Percentiles rank a stretch among this genome's conserved stretches.
These are phyloP conservation scores for Clavispora fructus DNA, from an alignment of 805 yeast species.

Conservation along the genomic window DNA sequence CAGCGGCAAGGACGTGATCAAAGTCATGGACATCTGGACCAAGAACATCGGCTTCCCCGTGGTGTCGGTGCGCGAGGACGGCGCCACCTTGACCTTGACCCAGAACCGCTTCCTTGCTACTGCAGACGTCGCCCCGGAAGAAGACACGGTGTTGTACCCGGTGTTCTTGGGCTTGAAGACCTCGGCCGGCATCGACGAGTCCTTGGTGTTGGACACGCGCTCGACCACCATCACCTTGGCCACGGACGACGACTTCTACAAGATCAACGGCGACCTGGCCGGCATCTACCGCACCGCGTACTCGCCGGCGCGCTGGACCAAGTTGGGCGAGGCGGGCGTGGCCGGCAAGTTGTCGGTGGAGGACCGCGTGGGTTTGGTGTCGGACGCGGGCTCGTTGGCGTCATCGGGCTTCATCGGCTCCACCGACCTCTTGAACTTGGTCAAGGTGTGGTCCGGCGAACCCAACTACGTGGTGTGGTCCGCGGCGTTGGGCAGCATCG, in stretches of 20 bases:
- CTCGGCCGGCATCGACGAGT: slow-evolving; percentile 53
- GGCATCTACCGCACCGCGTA: slow-evolving; percentile 76
- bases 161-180: slow-evolving; percentile 66
- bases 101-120: slow-evolving; percentile 75
- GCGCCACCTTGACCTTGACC: slow-evolving; percentile 47
- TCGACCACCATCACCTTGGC: slow-evolving; percentile 37
- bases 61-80: slow-evolving; percentile 48
- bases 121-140: slow-evolving; percentile 72
- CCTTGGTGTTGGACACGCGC: slow-evolving; percentile 46
- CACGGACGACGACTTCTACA: slow-evolving; percentile 47
- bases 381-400: slow-evolving; percentile 73
- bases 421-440: slow-evolving; percentile 52
- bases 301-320: slow-evolving; percentile 61
- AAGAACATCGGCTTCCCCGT: slow-evolving; percentile 76
- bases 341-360: slow-evolving; percentile 60
- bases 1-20: slow-evolving; percentile 66
- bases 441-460: slow-evolving; percentile 57
- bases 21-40: slow-evolving; percentile 78
- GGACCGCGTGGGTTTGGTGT: slow-evolving; percentile 74
- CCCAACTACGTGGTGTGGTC: slow-evolving; percentile 65
- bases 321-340: slow-evolving; percentile 58
- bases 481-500: slow-evolving; percentile 47
- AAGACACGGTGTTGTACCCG: slow-evolving; percentile 64
- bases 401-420: slow-evolving; percentile 66
- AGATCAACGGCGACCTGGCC: slow-evolving; percentile 66